Evolutionary conservation across 139 green algal species (phyloP).

Genomic region (Klebsormidium nitens): DNA sequence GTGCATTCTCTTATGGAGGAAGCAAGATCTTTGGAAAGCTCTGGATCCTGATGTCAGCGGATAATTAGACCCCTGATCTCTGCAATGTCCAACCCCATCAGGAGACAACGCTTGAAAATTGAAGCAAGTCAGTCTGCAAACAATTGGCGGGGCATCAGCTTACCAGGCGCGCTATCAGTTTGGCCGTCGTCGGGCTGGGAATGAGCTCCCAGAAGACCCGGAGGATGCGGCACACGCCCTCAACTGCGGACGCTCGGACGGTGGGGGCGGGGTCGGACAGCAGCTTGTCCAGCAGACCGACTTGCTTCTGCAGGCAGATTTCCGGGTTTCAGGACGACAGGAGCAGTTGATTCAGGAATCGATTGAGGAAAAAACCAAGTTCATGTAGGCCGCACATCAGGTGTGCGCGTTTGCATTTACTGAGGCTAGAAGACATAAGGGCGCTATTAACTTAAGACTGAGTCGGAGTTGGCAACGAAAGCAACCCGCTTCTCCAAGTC

Average conservation of each 20-base stretch:
- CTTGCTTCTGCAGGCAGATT: conserved; percentile 41
- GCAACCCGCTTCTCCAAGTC: not conserved
- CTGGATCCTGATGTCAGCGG: not conserved
- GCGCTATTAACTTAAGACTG: not conserved
- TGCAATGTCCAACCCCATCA: not conserved
- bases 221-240: conserved; percentile 52
- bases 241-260: conserved; percentile 56
- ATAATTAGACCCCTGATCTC: not conserved
- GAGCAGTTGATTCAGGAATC: not conserved
- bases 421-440: not conserved
- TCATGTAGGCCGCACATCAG: not conserved
- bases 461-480: not conserved
- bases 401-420: not conserved
- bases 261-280: conserved; percentile 58
- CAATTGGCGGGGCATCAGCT: not conserved
- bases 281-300: conserved; percentile 39
- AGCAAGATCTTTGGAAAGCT: not conserved
- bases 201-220: conserved; percentile 79
- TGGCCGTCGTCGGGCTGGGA: conserved; percentile 53
- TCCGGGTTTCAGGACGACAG: not conserved
- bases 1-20: not conserved
- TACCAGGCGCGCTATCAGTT: conserved; percentile 44
- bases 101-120: not conserved
- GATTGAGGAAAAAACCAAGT: not conserved
- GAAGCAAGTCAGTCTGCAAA: not conserved